Percentiles rank a stretch among this genome's conserved stretches.
These are phyloP conservation scores for Sporothrix humicola DNA, from an alignment of 2,329 filamentous ascomycete genomes.

Conservation along the genomic window DNA sequence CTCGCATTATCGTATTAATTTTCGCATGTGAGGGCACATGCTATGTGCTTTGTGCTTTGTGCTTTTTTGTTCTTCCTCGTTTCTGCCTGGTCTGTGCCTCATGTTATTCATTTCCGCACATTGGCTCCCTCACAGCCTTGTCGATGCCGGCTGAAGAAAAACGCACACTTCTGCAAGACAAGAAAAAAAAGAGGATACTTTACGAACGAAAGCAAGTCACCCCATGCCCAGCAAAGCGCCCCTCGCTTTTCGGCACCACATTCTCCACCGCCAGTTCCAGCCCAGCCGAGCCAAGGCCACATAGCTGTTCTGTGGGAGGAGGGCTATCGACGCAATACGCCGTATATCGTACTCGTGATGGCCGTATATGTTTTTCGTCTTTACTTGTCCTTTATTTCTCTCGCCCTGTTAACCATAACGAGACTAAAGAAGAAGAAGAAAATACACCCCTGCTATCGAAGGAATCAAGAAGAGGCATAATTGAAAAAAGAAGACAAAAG, in stretches of 20 bases:
- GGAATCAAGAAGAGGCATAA: background rate
- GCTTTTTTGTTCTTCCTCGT: no score
- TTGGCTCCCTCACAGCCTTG: conserved; percentile 6
- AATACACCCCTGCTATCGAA: background rate
- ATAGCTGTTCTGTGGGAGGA: background rate
- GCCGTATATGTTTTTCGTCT: no score
- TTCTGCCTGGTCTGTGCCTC: background rate
- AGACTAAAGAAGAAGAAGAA: background rate
- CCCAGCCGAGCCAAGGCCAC: background rate
- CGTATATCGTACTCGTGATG: background rate
- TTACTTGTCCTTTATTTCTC: background rate
- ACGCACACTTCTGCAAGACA: no score
- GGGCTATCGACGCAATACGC: conserved; percentile 8
- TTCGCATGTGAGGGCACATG: background rate
- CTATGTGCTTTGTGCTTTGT: background rate
- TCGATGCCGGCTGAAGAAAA: background rate
- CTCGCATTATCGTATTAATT: no score
- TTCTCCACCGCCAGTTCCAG: background rate
- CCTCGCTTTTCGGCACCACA: conserved; percentile 4
- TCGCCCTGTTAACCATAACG: conserved; percentile 14
- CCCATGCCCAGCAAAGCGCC: background rate
- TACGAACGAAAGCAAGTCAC: background rate
- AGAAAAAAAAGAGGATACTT: no score
- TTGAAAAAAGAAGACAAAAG: background rate
- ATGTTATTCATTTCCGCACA: background rate